Base-by-base conservation (phyloP, 345 rosid genomes). In the Raphanus sativus region DNA sequence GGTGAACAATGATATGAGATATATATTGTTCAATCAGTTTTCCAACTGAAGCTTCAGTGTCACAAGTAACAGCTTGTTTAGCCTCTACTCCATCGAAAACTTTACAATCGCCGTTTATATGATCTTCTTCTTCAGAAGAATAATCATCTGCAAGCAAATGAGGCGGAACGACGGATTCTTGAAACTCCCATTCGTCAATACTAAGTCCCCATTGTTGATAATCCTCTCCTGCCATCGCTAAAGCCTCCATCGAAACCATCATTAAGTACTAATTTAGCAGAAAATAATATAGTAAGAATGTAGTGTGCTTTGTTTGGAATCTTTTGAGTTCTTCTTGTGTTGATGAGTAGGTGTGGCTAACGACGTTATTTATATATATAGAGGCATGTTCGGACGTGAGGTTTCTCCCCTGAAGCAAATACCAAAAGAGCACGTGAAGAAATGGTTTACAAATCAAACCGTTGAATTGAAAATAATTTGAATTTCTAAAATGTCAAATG, bases 171-270 rank as follows among this genome's bases (percentile, higher is more conserved):
- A 70, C 48, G 0, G 62, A 73, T 4, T 83, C 85, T 55, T 81
- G 62, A 26, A 26, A 63, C 77, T 81, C 85, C 84, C 80, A 79
- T 64, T 86, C 70, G 29, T 83, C 83, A 12, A 59, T 55, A 58
- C 75, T 70, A 50, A 79, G 50, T 16, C 82, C 86, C 80, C 73
- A 79, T 69, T 71, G 82, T 17, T 38, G 13, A 75, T 62, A 83
- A 28, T 77, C 85, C 9, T 3, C 34, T 29, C 86, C 87, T 0
- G 85, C 83, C 87, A 86, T 86, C 34, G 87, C 86, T 80, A 86
- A 75, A 45, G 86, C 85, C 64, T 86, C 87, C 45, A 84, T 26
- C 0, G 86, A 83, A 68, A 67, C 71, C 73, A 80, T 62, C 81
- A 65, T 66, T 4, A 42, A 34, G 10, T 34, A 5, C 1, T 55